Evolutionary conservation across 2,329 filamentous ascomycete genomes (phyloP), one percentile per base, ranked within the genome.

Genomic region (Penicillium sp.): DNA sequence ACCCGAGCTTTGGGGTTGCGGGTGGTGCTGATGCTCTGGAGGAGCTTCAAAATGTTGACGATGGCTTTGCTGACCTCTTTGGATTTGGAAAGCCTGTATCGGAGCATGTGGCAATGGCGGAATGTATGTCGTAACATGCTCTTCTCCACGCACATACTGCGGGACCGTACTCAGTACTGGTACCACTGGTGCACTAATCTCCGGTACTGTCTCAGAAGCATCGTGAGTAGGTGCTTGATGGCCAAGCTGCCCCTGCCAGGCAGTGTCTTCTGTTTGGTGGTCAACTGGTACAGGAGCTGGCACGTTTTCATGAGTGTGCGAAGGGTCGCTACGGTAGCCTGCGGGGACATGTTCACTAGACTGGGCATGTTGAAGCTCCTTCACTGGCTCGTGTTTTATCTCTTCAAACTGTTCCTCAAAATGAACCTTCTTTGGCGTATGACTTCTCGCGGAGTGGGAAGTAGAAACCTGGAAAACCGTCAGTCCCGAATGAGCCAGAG

Each of bases 131-230:
- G 73, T 73, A 12, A 76, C 64, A 53, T 79, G 71, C 61, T 80
- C 78, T 67, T 80, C 78, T 35, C 78, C 78, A 41, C 73, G 73
- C 17, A 81, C 78, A 66, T 79, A 80, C 55, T 78, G 75, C 17
- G 79, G 78, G 6, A 81, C 78, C 43, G 67, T 71, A 55, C 76
- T 79, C 28, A 72, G 49, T 5, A 74, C 49, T 31, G 69, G 70
- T 17, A 63, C 58, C 5, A 51, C 43, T 12, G 34, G 15, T 5
- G 41, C 6, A 35, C 38, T 53, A 17, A 41, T 37, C 8, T 37
- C 38, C 10, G 38, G 53, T 4, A 37, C 34, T 20, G n/a, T n/a
- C 22, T 49, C 38, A 17, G 43, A 25, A 22, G 15, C 50, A 20
- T 54, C 38, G 8, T 54, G 43, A 12, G 25, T 14, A 20, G 38